phyloP scores from a whole-genome alignment of 2,329 filamentous ascomycete genomes.

The Zymoseptoria brevis region DNA sequence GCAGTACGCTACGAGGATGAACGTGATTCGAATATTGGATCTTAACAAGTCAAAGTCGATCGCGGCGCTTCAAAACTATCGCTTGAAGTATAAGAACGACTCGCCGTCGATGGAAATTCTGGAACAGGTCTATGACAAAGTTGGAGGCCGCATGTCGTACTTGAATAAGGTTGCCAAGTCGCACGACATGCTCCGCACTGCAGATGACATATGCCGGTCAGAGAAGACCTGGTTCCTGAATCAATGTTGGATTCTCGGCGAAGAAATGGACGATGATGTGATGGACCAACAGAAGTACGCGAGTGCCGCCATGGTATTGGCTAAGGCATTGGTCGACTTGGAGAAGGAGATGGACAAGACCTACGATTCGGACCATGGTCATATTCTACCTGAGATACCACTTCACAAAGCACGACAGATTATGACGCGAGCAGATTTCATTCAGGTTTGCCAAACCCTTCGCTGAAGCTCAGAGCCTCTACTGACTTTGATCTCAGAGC shows the following conservation, averaged over 20 bases:
- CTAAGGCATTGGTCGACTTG: slow-evolving; percentile 79
- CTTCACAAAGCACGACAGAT: slow-evolving; percentile 80
- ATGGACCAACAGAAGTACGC: slow-evolving; percentile 98
- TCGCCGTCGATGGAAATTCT: slow-evolving; percentile 47
- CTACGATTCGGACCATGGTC: slow-evolving; percentile 60
- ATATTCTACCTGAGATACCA: slow-evolving; percentile 70
- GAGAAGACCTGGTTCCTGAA: slow-evolving; percentile 76
- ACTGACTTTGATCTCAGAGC: slow-evolving; percentile 41
- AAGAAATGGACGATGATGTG: slow-evolving; percentile 86
- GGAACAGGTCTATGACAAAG: slow-evolving; percentile 72
- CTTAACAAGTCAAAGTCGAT: slow-evolving; percentile 72
- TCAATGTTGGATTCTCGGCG: slow-evolving; percentile 68
- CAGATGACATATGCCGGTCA: slow-evolving; percentile 60
- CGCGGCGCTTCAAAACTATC: slow-evolving; percentile 67
- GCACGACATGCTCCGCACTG: slow-evolving; percentile 68
- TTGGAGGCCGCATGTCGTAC: slow-evolving; percentile 83
- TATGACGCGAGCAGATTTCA: slow-evolving; percentile 94
- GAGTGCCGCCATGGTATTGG: slow-evolving; percentile 87
- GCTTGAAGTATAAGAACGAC: slow-evolving; percentile 68
- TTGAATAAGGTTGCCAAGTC: slow-evolving; percentile 86
- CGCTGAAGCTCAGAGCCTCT: background rate
- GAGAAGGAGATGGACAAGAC: slow-evolving; percentile 55
- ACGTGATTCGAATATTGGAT: slow-evolving; percentile 79
- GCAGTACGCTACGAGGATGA: slow-evolving; percentile 87
- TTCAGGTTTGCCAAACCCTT: slow-evolving; percentile 33